Percentiles rank a stretch among this genome's conserved stretches.
phyloP scores from a whole-genome alignment of 73 alveolate species.

The Paramecium caudatum region DNA sequence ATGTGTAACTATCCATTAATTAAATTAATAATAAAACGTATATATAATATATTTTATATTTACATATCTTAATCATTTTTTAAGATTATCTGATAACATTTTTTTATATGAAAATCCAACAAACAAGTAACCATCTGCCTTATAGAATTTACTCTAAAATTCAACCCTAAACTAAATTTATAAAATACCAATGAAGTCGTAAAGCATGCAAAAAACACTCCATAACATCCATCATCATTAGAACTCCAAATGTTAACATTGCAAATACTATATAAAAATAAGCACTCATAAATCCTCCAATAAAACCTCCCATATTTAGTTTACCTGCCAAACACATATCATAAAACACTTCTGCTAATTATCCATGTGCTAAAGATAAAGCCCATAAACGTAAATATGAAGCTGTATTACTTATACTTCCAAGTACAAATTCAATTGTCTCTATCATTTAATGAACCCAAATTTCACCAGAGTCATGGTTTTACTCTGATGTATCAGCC shows the following conservation, averaged over 20 bases:
- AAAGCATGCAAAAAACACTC: conserved; percentile 96
- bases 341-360: conserved; percentile 92
- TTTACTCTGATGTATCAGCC: neutral
- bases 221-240: conserved; percentile 96
- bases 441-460: conserved; percentile 89
- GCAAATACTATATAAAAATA: conserved; percentile 81
- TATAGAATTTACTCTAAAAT: conserved; percentile 87
- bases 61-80: neutral
- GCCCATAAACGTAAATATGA: conserved; percentile 97
- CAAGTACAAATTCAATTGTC: conserved; percentile 93
- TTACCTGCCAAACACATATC: conserved; percentile 62
- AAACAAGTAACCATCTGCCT: conserved; percentile 55
- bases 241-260: conserved; percentile 86
- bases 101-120: conserved; percentile 34
- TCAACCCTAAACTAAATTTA: conserved; percentile 84
- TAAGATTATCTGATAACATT: conserved; percentile 1
- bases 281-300: conserved; percentile 38
- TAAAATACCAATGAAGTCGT: conserved; percentile 91
- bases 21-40: conserved; percentile 43
- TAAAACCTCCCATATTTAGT: neutral
- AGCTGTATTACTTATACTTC: conserved; percentile 94
- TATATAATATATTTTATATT: conserved; percentile 16
- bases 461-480: conserved; percentile 86
- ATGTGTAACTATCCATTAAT: conserved; percentile 33
- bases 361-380: conserved; percentile 89